Base-by-base conservation (phyloP, 2,329 filamentous ascomycete genomes). In the Mollisia scopiformis region DNA sequence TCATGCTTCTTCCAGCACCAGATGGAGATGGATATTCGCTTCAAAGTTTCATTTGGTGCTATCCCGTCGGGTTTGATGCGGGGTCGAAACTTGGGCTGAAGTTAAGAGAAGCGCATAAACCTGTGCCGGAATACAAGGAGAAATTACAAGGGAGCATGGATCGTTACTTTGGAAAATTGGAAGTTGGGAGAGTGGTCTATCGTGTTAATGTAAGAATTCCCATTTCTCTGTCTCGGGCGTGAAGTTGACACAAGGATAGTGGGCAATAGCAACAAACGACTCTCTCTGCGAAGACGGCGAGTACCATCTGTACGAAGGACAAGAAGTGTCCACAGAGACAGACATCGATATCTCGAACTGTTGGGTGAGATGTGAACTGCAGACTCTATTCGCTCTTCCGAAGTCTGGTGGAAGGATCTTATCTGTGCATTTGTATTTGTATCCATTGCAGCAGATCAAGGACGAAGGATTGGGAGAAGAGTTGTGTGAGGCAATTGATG, bases 111-210 rank as follows among this genome's bases (percentile, higher is more conserved):
- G 86, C 88, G 65, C 85, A 88, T 67, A 71, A 51, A 0, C 85
- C 84, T 0, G 83, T 88, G 0, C 85, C 85, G 0, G 77, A 79
- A 6, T 88, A 87, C 69, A 71, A 66, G 27, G 70, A 76, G 33
- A 86, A 84, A 66, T 66, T 88, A 0, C 80, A 82, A 64, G 78
- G 75, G 35, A 80, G 76, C 51, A 87, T 87, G 85, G 84, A 88
- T 67, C 75, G 81, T 1, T 87, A 84, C 72, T 87, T 88, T 69
- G 76, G 79, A 1, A 69, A 71, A 5, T 56, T 87, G 1, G 78
- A 80, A 8, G 74, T 77, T 1, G 84, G 84, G 0, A 79, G 76
- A 63, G 77, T 81, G 19, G 82, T 87, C 1, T 80, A 80, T 67
- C 72, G 85, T 2, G 75, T 75, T 1, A 88, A 88, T 68, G 65